These are phyloP conservation scores for Ophiostoma populinum DNA, from an alignment of 2,329 filamentous ascomycete species.

Conservation along the genomic window DNA sequence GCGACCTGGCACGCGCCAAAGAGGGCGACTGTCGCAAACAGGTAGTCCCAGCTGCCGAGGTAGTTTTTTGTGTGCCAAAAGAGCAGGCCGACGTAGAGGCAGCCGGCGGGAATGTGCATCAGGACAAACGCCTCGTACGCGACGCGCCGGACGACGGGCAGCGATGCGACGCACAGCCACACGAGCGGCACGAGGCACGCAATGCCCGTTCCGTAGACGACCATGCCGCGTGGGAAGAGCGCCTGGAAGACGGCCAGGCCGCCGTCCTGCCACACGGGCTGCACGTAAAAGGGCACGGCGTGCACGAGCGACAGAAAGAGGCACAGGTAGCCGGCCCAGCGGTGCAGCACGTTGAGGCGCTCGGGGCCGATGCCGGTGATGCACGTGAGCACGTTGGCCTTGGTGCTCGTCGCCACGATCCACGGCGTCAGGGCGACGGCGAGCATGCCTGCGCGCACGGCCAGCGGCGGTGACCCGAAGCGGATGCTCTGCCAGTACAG, in stretches of 20 bases:
- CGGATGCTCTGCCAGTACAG: slow-evolving; percentile 78
- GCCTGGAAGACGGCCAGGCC: slow-evolving; percentile 53
- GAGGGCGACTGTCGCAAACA: slow-evolving; percentile 65
- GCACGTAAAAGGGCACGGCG: slow-evolving; percentile 75
- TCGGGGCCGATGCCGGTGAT: slow-evolving; percentile 86
- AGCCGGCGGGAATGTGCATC: slow-evolving; percentile 65
- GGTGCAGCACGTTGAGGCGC: slow-evolving; percentile 78
- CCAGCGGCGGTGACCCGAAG: slow-evolving; percentile 75
- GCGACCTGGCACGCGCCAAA: slow-evolving; percentile 59
- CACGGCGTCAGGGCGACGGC: slow-evolving; percentile 82
- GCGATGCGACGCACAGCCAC: slow-evolving; percentile 71
- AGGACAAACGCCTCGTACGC: slow-evolving; percentile 77
- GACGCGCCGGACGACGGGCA: slow-evolving; percentile 57
- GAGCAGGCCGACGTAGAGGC: slow-evolving; percentile 65
- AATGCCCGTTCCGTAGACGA: slow-evolving; percentile 65
- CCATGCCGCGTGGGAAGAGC: slow-evolving; percentile 52
- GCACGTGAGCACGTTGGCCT: slow-evolving; percentile 69
- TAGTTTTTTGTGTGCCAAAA: slow-evolving; percentile 97
- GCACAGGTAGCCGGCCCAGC: slow-evolving; percentile 80
- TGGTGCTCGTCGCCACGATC: slow-evolving; percentile 81
- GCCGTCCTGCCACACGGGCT: slow-evolving; percentile 68
- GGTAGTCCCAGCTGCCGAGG: slow-evolving; percentile 75
- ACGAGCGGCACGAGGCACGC: slow-evolving; percentile 66
- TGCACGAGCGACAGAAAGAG: slow-evolving; percentile 71
- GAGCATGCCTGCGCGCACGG: slow-evolving; percentile 79